Evolutionary conservation across 257 asterid genomes (phyloP).

Genomic region (Nicotiana tabacum): DNA sequence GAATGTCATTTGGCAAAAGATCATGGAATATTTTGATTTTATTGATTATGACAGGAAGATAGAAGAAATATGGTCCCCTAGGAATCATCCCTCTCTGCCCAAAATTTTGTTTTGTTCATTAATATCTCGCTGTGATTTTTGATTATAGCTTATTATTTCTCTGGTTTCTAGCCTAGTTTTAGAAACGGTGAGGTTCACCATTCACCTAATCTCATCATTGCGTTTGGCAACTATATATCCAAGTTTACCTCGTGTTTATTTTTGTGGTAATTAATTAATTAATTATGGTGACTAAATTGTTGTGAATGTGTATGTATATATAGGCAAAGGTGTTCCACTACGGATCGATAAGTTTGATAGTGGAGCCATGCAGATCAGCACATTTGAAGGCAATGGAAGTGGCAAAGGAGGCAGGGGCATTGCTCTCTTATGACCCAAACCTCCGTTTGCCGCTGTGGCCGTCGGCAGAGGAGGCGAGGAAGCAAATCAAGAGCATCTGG

Average conservation of each 20-base stretch:
- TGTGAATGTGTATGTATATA: neutral
- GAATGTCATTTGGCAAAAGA: neutral
- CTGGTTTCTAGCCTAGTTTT: neutral
- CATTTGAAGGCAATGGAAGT: conserved; percentile 91
- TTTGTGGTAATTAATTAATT: too few relatives aligned
- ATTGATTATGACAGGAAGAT: neutral
- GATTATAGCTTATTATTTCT: neutral
- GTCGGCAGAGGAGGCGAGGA: conserved; percentile 64
- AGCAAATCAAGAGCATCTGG: conserved; percentile 93
- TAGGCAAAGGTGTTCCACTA: conserved; percentile 92
- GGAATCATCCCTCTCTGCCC: neutral
- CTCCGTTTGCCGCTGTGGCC: conserved; percentile 87
- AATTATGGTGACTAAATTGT: too few relatives aligned
- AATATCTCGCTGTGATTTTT: neutral
- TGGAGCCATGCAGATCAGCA: conserved; percentile 97
- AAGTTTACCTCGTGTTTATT: neutral
- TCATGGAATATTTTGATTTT: too few relatives aligned
- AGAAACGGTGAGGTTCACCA: neutral
- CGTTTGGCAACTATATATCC: neutral
- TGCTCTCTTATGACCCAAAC: conserved; percentile 89
- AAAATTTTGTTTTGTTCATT: neutral
- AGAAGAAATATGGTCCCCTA: neutral
- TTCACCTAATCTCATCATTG: neutral
- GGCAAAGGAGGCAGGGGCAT: conserved; percentile 86
- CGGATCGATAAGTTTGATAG: conserved; percentile 91